Conservation (phyloP, 176 grass and related monocot species). For the Secale cereale region DNA sequence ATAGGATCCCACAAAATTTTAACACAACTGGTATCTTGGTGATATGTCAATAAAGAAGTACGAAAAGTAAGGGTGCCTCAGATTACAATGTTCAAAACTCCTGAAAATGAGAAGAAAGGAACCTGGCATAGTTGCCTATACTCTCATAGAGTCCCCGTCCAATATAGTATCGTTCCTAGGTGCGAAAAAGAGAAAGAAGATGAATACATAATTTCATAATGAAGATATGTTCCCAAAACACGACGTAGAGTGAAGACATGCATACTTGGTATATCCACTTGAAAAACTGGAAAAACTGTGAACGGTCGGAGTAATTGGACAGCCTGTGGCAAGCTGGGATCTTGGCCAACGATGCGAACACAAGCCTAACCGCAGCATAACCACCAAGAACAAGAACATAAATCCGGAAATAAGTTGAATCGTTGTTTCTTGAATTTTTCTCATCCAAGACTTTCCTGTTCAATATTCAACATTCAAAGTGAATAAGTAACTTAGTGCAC, state of each 20-base stretch:
- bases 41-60: neutral
- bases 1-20: neutral
- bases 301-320: conserved; percentile 64
- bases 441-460: conserved; percentile 91
- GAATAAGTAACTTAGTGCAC: conserved; percentile 11
- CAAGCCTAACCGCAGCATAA: conserved; percentile 69
- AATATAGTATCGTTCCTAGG: conserved; percentile 90
- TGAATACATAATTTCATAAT: conserved; percentile 16
- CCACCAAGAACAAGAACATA: conserved; percentile 83
- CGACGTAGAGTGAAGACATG: conserved; percentile 4
- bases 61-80: neutral
- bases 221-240: conserved; percentile 8
- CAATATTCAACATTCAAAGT: conserved; percentile 34
- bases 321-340: conserved; percentile 93
- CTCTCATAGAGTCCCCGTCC: conserved; percentile 91
- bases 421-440: conserved; percentile 59
- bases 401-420: conserved; percentile 88
- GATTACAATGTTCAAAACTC: neutral
- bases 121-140: conserved; percentile 80
- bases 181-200: conserved; percentile 28
- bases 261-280: conserved; percentile 99
- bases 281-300: conserved; percentile 97
- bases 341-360: conserved; percentile 73
- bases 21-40: neutral
- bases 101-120: conserved; percentile 16